Evolutionary conservation across 2,329 filamentous ascomycete species (phyloP).

Genomic region (Penicillium sp.): DNA sequence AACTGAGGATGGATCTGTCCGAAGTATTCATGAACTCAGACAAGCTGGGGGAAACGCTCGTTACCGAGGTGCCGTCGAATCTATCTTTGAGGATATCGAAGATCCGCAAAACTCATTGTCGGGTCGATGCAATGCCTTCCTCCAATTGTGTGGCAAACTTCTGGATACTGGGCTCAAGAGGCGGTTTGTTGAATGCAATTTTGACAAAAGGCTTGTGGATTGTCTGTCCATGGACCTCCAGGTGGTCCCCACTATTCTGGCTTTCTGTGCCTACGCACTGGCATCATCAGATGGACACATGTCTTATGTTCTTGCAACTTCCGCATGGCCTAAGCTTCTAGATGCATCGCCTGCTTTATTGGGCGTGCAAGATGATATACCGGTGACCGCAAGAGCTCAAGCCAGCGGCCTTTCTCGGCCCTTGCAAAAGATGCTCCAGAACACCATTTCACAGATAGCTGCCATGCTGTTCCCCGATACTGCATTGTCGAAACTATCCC

Average conservation of each 20-base stretch:
- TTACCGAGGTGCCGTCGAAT: constrained; percentile 55
- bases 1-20: constrained; percentile 45
- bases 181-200: constrained; percentile 69
- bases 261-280: constrained; percentile 34
- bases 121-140: constrained; percentile 52
- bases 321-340: constrained; percentile 35
- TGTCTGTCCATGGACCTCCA: constrained; percentile 61
- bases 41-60: constrained; percentile 57
- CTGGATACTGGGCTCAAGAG: constrained; percentile 40
- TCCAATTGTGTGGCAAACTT: constrained; percentile 56
- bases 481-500: constrained; percentile 25
- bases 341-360: constrained; percentile 30
- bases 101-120: constrained; percentile 46
- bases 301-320: constrained; percentile 28
- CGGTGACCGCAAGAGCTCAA: constrained; percentile 21
- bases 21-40: constrained; percentile 62
- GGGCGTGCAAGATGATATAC: constrained; percentile 28
- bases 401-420: constrained; percentile 30
- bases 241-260: constrained; percentile 33
- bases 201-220: constrained; percentile 66
- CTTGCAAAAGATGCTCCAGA: constrained; percentile 30
- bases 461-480: constrained; percentile 27
- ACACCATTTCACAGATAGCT: constrained; percentile 22
- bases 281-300: constrained; percentile 28
- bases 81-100: constrained; percentile 59